Percentiles rank a stretch among this genome's conserved stretches.
Evolutionary conservation across 345 rosid genomes (phyloP).

Genomic region (Sonneratia caseolaris): DNA sequence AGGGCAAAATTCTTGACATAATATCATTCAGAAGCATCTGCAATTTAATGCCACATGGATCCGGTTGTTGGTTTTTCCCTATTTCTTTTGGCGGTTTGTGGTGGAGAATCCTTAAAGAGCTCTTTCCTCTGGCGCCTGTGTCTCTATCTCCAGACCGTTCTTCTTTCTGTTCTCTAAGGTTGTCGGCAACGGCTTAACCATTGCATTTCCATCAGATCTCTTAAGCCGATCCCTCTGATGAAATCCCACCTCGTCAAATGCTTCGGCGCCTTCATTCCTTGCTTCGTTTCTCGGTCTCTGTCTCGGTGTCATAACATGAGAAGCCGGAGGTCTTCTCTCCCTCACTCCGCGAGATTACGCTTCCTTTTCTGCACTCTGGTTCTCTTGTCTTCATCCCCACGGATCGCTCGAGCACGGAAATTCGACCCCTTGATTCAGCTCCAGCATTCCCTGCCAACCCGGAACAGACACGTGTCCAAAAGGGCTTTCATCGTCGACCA

Average conservation of each 20-base stretch:
- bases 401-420: constrained; percentile 4
- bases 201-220: neutral
- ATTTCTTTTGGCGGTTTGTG: too few relatives aligned
- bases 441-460: constrained; percentile 29
- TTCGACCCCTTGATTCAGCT: constrained; percentile 51
- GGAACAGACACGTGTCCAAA: constrained; percentile 38
- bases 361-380: neutral
- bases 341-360: neutral
- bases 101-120: neutral
- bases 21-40: too few relatives aligned
- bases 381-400: constrained; percentile 5
- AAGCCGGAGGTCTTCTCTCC: neutral
- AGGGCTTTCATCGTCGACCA: constrained; percentile 38
- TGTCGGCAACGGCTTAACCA: neutral
- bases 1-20: too few relatives aligned
- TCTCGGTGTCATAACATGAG: neutral
- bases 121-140: too few relatives aligned
- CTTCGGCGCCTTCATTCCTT: neutral
- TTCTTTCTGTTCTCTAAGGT: neutral
- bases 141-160: neutral
- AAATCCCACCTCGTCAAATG: neutral
- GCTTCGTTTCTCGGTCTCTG: neutral
- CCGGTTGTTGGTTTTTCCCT: neutral
- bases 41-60: too few relatives aligned
- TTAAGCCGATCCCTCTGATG: neutral